These are phyloP conservation scores for Solanum ossicruentum DNA, from an alignment of 257 asterid genomes.

Conservation along the genomic window DNA sequence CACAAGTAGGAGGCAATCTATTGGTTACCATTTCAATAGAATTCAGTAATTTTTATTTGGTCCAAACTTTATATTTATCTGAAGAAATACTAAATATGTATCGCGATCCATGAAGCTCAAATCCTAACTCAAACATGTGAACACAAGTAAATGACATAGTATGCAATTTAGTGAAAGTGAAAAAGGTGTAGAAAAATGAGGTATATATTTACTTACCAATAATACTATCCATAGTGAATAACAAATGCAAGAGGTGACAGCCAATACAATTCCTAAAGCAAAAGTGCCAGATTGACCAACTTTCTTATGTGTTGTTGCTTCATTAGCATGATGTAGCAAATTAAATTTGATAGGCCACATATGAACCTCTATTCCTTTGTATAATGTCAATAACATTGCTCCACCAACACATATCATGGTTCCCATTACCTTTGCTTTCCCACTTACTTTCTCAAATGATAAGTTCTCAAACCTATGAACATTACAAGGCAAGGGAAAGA, in stretches of 20 bases:
- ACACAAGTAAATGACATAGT: too few species aligned
- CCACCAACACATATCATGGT: conserved; percentile 14
- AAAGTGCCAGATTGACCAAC: neutral
- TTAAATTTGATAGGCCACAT: conserved; percentile 4
- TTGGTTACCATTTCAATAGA: too few species aligned
- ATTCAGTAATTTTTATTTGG: too few species aligned
- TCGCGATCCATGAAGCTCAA: too few species aligned
- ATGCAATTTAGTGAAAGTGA: neutral
- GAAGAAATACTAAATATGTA: too few species aligned
- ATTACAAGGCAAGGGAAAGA: neutral
- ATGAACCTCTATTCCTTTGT: conserved; percentile 6
- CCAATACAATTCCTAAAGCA: conserved; percentile 4
- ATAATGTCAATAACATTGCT: conserved; percentile 11
- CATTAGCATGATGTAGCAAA: neutral
- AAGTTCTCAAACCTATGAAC: conserved; percentile 6
- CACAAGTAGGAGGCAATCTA: too few species aligned
- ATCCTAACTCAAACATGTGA: too few species aligned
- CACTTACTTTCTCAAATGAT: conserved; percentile 1
- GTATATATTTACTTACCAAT: neutral
- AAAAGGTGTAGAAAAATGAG: neutral
- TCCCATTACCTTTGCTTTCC: conserved; percentile 10
- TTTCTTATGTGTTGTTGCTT: neutral
- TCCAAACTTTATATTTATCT: too few species aligned
- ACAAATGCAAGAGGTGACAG: conserved; percentile 6
- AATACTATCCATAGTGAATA: conserved; percentile 11